Base-by-base conservation (phyloP, 306 rosid species). In the Urtica urens region DNA sequence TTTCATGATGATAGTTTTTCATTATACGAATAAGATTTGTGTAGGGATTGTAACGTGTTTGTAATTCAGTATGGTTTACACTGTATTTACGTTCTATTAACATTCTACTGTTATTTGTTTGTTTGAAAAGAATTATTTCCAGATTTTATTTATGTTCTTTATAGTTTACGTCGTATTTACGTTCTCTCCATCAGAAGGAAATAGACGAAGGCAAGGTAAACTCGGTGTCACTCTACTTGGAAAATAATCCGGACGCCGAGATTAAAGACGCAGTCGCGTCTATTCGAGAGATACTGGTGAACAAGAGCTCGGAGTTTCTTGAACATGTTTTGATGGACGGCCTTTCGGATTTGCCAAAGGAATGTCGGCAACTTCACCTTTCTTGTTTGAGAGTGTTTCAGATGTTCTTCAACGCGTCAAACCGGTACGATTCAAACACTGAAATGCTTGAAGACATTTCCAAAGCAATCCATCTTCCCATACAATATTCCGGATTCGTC, bases 381-480 rank as follows among this genome's bases (percentile, higher is more conserved):
- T 55, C 69, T 29, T 71, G 77, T 40, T 46, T 71, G 53, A 75
- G 67, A 56, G 77, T 43, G 17, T 75, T 71, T 43, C 70, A 76
- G 23, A 72, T 76, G 75, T 68, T 76, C 58, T 76, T 2, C 70
- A 60, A 76, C 62, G 46, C 67, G 0, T 24, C 14, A 12, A 75
- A 75, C 46, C 41, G 41, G n/a, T 70, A 10, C 45, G 77, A 75
- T 21, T 70, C 74, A 3, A 29, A 58, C 26, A 66, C 77, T 14
- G 72, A 63, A n/a, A 0, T 76, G 60, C 51, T 67, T 49, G 43
- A 46, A 7, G 72, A 71, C 41, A 76, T 71, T 47, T 10, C 40
- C 26, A 76, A 67, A 68, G 71, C 70, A 47, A 53, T 76, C 41
- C 68, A 76, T 58, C 57, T 55, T 67, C 72, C 77, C n/a, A n/a